A percentile compares a stretch with the other conserved stretches of the same genome.
Evolutionary conservation across 73 alveolate genomes (phyloP).

Genomic region (Paramecium octaurelia): DNA sequence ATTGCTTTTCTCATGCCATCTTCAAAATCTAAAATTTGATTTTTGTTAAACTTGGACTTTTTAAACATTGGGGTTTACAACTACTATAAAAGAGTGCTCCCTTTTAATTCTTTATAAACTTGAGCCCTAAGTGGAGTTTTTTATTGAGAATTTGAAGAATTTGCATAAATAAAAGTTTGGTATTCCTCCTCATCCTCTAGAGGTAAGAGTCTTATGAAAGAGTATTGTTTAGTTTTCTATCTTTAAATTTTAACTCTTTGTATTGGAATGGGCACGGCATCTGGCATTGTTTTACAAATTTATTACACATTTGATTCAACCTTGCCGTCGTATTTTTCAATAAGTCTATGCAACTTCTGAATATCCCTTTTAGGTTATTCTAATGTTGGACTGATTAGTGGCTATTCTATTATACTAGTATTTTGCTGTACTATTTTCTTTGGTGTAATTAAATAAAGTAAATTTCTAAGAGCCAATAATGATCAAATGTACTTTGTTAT

Average conservation of each 20-base stretch:
- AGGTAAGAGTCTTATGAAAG: not conserved
- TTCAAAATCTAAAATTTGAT: not conserved
- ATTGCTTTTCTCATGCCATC: not conserved
- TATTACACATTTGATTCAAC: not conserved
- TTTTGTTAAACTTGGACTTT: not conserved
- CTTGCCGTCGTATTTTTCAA: not conserved
- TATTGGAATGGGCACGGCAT: not conserved
- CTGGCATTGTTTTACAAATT: not conserved
- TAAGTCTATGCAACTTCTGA: not conserved
- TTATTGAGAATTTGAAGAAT: not conserved
- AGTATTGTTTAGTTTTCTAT: not conserved
- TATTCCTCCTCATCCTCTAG: not conserved
- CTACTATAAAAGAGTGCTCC: not conserved
- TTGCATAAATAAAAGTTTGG: not conserved
- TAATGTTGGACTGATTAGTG: not conserved
- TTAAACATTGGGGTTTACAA: not conserved
- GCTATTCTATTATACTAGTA: not conserved
- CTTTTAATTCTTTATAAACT: not conserved
- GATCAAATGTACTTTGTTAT: not conserved
- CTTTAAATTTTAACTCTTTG: not conserved
- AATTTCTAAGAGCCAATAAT: not conserved
- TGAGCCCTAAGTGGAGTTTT: not conserved
- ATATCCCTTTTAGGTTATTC: slow-evolving; percentile 3
- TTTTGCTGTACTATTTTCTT: not conserved
- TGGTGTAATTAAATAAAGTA: not conserved